Evolutionary conservation across 257 asterid genomes (phyloP), one percentile per base, ranked within the genome.

Genomic region (Leptodermis oblonga): DNA sequence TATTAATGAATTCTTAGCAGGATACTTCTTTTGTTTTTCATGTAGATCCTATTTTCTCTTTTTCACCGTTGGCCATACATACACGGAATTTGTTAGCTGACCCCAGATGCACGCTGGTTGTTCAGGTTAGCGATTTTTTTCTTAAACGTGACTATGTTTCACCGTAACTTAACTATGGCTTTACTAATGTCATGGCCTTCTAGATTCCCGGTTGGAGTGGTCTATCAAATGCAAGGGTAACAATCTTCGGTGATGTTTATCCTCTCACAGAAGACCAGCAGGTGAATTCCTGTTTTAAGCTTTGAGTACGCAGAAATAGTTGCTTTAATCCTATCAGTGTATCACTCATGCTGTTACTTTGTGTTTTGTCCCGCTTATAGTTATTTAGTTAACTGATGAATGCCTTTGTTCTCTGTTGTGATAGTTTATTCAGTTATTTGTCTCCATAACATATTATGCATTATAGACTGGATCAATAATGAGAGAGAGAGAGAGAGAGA

Each of bases 181-280:
- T 49, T 71, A 14, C 73, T 77, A 62, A 74, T 67, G 39, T 58
- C 55, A 51, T 68, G 69, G 46, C 69, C 67, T 15, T 70, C 31
- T 68, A 94, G 99, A 88, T 89, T 69, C 99, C 97, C 70, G 99
- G 99, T 70, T 94, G 99, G 99, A 89, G 96, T 87, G 89, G 99
- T 82, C 81, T 94, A 81, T 91, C 99, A 74, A 94, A 94, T 78
- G 97, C 99, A 68, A 87, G 99, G 80, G 97, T 91, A 49, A 87
- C 99, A 14, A 89, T 94, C 68, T 89, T 94, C 30, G 99, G 99
- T 14, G 97, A 94, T 78, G 90, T 94, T 53, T 84, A 81, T 83
- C 97, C 99, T 36, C 97, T 94, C 53, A 85, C 92, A 68, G 91
- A 89, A 80, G 92, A 94, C 67, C 85, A 89, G 74, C 99, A 94